A percentile compares a stretch with the other conserved stretches of the same genome.
Conservation (phyloP, 2,329 filamentous ascomycete species). For the Neobulgaria alba region DNA sequence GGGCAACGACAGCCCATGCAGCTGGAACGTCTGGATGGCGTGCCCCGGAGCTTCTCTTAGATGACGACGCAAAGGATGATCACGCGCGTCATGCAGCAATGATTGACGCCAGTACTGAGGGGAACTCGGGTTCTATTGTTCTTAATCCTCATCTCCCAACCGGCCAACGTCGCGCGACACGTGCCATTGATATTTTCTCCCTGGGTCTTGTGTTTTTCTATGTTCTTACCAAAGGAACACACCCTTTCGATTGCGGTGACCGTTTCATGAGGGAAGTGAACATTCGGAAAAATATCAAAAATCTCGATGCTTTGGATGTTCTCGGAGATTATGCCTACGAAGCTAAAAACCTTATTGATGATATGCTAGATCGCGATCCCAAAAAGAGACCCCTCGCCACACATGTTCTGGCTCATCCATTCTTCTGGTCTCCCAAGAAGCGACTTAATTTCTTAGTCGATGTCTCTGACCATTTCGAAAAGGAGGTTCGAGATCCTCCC, state of each 20-base stretch:
- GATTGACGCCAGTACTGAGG: constrained; percentile 44
- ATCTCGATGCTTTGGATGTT: constrained; percentile 59
- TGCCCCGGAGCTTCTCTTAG: constrained; percentile 82
- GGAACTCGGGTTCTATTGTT: constrained; percentile 50
- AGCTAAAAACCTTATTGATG: constrained; percentile 75
- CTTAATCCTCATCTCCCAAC: constrained; percentile 48
- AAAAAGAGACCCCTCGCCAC: constrained; percentile 59
- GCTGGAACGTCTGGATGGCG: constrained; percentile 95
- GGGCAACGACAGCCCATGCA: constrained; percentile 87
- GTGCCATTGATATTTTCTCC: constrained; percentile 95
- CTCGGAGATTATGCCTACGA: constrained; percentile 81
- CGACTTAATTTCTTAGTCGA: constrained; percentile 90
- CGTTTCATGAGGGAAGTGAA: constrained; percentile 95
- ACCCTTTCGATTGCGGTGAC: constrained; percentile 91
- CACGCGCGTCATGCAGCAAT: constrained; percentile 31
- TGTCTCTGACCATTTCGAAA: constrained; percentile 93
- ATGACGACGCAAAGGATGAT: constrained; percentile 56
- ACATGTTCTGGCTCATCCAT: constrained; percentile 84
- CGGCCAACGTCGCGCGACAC: constrained; percentile 69
- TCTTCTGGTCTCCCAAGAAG: constrained; percentile 91
- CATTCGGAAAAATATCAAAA: constrained; percentile 82
- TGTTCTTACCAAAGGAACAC: constrained; percentile 84
- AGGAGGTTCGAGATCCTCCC: constrained; percentile 77
- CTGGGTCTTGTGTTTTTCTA: constrained; percentile 98
- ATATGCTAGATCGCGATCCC: constrained; percentile 59